Evolutionary conservation across 176 grass and related monocot genomes (phyloP), one percentile per base, ranked within the genome.

Genomic region (Aegilops longissima): DNA sequence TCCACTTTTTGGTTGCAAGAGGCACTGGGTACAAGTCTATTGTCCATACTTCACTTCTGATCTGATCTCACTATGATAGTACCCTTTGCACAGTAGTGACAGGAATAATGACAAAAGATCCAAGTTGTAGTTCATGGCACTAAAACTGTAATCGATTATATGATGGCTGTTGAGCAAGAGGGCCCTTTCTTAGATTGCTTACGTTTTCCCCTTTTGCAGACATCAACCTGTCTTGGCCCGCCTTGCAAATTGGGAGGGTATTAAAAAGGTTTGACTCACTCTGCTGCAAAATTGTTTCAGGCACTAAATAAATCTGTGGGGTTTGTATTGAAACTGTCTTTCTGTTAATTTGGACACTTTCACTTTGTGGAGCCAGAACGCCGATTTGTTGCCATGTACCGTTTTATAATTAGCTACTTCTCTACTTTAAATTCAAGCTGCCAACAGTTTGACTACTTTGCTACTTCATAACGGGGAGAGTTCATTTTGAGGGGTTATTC

Each of bases 171-270:
- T 73, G 49, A 83, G n/a, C 21, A 72, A 71, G 54, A 45, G 24
- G 35, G 13, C 38, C 34, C 10, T 67, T 85, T 61, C 72, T 64
- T 73, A 67, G 39, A 29, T 83, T 24, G 1, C 29, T 77, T 95
- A 2, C 9, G 13, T 59, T 78, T 66, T 25, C 70, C 45, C 73
- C 78, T 77, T 82, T 80, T 90, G 42, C 83, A 96, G 97, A 78
- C 97, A 99, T 86, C 94, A 99, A 79, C 80, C 90, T 85, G 36
- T 92, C 16, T 90, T 94, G 84, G 88, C 88, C 36, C 90, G 97
- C 86, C 92, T 99, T 66, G 97, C 97, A 74, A 96, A 99, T 47
- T 99, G 97, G 94, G 97, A 99, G 56, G 89, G 87, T 64, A 99
- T 99, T 86, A 90, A 36, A 81, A 96, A 99, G 94, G 97, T 99